These are phyloP conservation scores for Extremus antarcticus DNA, from an alignment of 495 filamentous ascomycete species.

Conservation along the genomic window DNA sequence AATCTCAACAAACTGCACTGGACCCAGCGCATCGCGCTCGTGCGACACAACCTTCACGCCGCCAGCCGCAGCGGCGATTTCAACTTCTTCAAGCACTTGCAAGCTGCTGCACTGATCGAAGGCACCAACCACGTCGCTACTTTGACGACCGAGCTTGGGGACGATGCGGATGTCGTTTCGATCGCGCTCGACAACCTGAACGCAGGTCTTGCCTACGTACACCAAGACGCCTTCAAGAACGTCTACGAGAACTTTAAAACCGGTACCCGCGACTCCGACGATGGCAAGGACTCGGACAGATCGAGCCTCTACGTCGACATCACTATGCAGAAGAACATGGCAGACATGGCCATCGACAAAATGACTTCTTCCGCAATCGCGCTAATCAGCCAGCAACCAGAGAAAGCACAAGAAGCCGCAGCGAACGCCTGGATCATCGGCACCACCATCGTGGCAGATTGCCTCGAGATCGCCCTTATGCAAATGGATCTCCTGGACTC, in stretches of 20 bases:
- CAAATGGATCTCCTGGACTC: slow-evolving; percentile 26
- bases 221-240: slow-evolving; percentile 32
- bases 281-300: slow-evolving; percentile 6
- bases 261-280: slow-evolving; percentile 18
- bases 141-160: slow-evolving; percentile 21
- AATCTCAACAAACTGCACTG: slow-evolving; percentile 26
- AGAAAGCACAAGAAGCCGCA: slow-evolving; percentile 21
- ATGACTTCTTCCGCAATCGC: slow-evolving; percentile 26
- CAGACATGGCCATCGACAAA: slow-evolving; percentile 31
- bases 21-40: slow-evolving; percentile 28
- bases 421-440: slow-evolving; percentile 30
- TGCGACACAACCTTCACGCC: slow-evolving; percentile 30
- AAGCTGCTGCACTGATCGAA: slow-evolving; percentile 24
- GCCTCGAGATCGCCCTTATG: slow-evolving; percentile 24
- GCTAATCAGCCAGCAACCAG: slow-evolving; percentile 26
- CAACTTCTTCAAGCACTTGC: slow-evolving; percentile 32
- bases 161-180: slow-evolving; percentile 27
- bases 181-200: slow-evolving; percentile 31
- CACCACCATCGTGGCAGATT: slow-evolving; percentile 28
- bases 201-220: slow-evolving; percentile 28
- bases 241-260: slow-evolving; percentile 28
- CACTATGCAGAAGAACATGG: slow-evolving; percentile 27
- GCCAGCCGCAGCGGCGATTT: slow-evolving; percentile 29
- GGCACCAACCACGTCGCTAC: slow-evolving; percentile 29
- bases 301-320: slow-evolving; percentile 27